Conservation (phyloP, 2,329 filamentous ascomycete genomes). For the Didymella keratinophila region DNA sequence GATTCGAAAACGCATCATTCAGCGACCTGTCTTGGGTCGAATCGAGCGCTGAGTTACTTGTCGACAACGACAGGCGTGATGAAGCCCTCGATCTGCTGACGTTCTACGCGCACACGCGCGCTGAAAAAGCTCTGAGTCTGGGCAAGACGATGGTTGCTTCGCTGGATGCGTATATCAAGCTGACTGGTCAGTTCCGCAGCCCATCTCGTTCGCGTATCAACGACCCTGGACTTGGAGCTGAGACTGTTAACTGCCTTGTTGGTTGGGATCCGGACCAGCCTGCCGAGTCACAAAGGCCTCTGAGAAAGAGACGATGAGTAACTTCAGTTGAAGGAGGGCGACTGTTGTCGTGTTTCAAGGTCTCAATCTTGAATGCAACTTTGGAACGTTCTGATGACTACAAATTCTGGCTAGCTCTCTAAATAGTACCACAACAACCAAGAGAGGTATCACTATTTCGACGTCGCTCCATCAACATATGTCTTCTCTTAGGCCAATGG, state of each 20-base stretch:
- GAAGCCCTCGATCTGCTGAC: slow-evolving; percentile 33
- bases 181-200: slow-evolving; percentile 32
- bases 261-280: slow-evolving; percentile 39
- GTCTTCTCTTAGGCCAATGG: too few species aligned
- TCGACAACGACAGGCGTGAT: slow-evolving; percentile 27
- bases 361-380: too few species aligned
- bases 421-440: too few species aligned
- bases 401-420: too few species aligned
- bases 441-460: too few species aligned
- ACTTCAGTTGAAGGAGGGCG: too few species aligned
- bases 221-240: slow-evolving; percentile 37
- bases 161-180: slow-evolving; percentile 37
- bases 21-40: slow-evolving; percentile 37
- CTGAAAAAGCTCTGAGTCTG: slow-evolving; percentile 36
- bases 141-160: slow-evolving; percentile 38
- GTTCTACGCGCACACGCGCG: slow-evolving; percentile 37
- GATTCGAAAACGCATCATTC: slow-evolving; percentile 38
- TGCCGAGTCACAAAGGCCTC: slow-evolving; percentile 20
- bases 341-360: too few species aligned
- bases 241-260: slow-evolving; percentile 43
- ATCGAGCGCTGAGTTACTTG: slow-evolving; percentile 28
- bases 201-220: slow-evolving; percentile 37
- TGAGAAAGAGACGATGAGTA: slow-evolving; percentile 1
- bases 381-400: too few species aligned
- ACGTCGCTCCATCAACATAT: too few species aligned